Evolutionary conservation across 306 rosid genomes (phyloP).

Genomic region (Mimosa pudica): DNA sequence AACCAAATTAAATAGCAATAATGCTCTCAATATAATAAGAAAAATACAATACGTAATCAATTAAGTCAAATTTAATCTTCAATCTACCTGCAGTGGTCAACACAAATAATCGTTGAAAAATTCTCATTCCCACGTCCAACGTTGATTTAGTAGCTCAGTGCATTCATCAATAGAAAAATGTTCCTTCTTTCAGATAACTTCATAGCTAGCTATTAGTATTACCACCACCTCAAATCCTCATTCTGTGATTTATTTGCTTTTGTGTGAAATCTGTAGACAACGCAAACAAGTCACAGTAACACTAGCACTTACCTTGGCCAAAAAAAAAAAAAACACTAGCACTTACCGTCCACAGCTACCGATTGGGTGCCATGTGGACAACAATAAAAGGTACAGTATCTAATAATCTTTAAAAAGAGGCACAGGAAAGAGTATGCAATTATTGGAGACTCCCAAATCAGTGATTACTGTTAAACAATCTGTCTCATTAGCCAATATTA

Average conservation of each 20-base stretch:
- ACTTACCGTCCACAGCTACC: neutral
- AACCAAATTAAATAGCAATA: neutral
- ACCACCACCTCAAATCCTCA: neutral
- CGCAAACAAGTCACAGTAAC: neutral
- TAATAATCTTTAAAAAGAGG: no score
- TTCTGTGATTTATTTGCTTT: neutral
- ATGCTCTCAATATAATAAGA: neutral
- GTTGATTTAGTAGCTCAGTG: neutral
- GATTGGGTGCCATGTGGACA: neutral
- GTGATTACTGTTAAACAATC: neutral
- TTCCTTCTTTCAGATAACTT: neutral
- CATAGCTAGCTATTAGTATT: neutral
- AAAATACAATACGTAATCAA: neutral
- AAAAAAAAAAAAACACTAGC: neutral
- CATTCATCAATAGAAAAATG: neutral
- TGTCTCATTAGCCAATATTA: neutral
- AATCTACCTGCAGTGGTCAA: neutral
- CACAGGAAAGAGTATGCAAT: neutral
- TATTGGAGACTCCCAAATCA: neutral
- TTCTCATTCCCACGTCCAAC: neutral
- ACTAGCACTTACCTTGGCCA: neutral
- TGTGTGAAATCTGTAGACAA: neutral
- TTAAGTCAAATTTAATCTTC: neutral
- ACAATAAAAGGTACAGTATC: neutral
- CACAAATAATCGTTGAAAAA: neutral